phyloP scores from a whole-genome alignment of 2,329 filamentous ascomycete species.

The Pestalotiopsis sp. region DNA sequence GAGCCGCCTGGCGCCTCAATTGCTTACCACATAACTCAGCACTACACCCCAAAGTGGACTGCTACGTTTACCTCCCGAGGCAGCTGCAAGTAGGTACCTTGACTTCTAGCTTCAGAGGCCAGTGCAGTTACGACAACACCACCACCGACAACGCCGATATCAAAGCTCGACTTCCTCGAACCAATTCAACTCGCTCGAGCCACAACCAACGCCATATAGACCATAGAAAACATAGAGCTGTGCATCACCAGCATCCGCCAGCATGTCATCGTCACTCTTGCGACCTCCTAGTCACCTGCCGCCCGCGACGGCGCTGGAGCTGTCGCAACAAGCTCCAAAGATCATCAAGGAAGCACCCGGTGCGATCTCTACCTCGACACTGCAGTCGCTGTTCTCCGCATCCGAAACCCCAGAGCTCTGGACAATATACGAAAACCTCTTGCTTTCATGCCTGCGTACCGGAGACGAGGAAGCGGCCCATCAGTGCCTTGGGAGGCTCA shows the following conservation, averaged over 20 bases:
- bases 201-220: background rate
- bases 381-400: conserved; percentile 55
- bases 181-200: background rate
- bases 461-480: conserved; percentile 80
- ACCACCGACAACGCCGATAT: too few relatives aligned
- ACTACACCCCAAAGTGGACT: too few relatives aligned
- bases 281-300: conserved; percentile 60
- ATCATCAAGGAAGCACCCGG: conserved; percentile 58
- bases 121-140: background rate
- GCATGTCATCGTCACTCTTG: conserved; percentile 47
- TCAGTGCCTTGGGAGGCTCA: conserved; percentile 74
- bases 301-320: conserved; percentile 55
- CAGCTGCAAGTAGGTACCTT: too few relatives aligned
- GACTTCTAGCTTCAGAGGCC: background rate
- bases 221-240: conserved; percentile 21
- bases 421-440: conserved; percentile 83
- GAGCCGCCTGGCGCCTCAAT: background rate
- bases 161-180: background rate
- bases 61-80: too few relatives aligned
- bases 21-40: too few relatives aligned
- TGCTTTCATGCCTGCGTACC: conserved; percentile 81
- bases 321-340: conserved; percentile 63
- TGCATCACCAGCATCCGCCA: conserved; percentile 1
- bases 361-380: conserved; percentile 55
- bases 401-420: conserved; percentile 80